Conservation (phyloP, 2,329 filamentous ascomycete species). For the Aulographum hederae region DNA sequence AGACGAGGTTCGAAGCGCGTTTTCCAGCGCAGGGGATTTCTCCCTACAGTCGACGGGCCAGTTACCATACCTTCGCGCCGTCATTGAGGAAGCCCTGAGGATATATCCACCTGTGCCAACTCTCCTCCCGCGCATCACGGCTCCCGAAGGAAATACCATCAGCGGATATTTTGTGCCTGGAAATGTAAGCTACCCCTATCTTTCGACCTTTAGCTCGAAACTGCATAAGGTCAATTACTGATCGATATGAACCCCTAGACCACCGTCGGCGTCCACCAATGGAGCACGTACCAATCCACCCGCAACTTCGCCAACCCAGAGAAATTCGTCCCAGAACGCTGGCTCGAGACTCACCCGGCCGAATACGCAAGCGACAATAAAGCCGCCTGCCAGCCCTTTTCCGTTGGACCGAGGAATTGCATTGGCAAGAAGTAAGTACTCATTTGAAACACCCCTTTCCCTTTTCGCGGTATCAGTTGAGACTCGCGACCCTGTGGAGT, state of each 20-base stretch:
- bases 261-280: slow-evolving; percentile 4
- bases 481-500: too few relatives aligned
- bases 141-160: slow-evolving; percentile 17
- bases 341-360: slow-evolving; percentile 17
- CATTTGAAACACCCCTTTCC: too few relatives aligned
- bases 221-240: too few relatives aligned
- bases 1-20: slow-evolving; percentile 2
- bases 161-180: slow-evolving; percentile 18
- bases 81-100: slow-evolving; percentile 22
- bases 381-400: slow-evolving; percentile 15
- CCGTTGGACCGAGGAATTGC: slow-evolving; percentile 13
- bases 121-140: slow-evolving; percentile 15
- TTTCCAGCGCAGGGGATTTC: slow-evolving; percentile 3
- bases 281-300: slow-evolving; percentile 4
- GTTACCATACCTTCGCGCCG: slow-evolving; percentile 19
- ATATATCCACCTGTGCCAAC: slow-evolving; percentile 22
- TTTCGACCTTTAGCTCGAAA: too few relatives aligned
- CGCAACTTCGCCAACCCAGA: slow-evolving; percentile 17
- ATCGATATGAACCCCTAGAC: too few relatives aligned
- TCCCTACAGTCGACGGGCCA: slow-evolving; percentile 11
- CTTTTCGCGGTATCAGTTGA: too few relatives aligned
- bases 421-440: too few relatives aligned
- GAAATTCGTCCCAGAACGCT: slow-evolving; percentile 22
- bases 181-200: too few relatives aligned
- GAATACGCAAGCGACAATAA: slow-evolving; percentile 12